These are phyloP conservation scores for Aristolochia fimbriata DNA, from an alignment of 164 flowering plant genomes.

Conservation along the genomic window DNA sequence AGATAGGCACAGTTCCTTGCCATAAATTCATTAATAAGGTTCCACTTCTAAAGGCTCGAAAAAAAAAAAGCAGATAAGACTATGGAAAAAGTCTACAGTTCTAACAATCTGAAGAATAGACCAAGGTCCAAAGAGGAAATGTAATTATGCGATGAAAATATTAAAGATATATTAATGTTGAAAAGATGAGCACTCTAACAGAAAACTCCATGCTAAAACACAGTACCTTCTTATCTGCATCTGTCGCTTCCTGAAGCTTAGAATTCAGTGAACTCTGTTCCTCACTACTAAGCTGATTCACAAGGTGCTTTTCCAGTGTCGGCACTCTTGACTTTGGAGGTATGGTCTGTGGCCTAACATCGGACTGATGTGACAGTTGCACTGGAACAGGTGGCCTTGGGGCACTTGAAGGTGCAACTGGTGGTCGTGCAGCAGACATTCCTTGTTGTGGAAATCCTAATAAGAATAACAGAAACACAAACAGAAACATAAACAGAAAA, in stretches of 20 bases:
- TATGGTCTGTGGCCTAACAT: constrained; percentile 24
- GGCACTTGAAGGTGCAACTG: constrained; percentile 24
- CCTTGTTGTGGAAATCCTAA: constrained; percentile 55
- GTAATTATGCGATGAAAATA: not conserved
- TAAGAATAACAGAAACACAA: not conserved
- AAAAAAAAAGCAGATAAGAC: no score
- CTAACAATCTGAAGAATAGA: no score
- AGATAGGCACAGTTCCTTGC: no score
- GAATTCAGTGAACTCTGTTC: constrained; percentile 68
- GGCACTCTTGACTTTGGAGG: constrained; percentile 76
- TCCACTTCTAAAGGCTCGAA: no score
- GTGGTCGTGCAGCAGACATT: constrained; percentile 35
- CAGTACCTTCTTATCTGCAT: constrained; percentile 68
- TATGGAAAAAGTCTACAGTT: no score
- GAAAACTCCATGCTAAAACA: not conserved
- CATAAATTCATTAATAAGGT: no score
- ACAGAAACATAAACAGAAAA: not conserved
- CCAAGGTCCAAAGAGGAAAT: not conserved
- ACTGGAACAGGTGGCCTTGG: constrained; percentile 45
- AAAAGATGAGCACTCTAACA: not conserved
- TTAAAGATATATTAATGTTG: not conserved
- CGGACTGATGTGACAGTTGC: constrained; percentile 25
- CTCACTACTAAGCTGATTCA: constrained; percentile 75
- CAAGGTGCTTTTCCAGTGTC: constrained; percentile 67
- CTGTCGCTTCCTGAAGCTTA: constrained; percentile 74